phyloP scores from a whole-genome alignment of 305 asterid species.

The Rubia tinctorum region DNA sequence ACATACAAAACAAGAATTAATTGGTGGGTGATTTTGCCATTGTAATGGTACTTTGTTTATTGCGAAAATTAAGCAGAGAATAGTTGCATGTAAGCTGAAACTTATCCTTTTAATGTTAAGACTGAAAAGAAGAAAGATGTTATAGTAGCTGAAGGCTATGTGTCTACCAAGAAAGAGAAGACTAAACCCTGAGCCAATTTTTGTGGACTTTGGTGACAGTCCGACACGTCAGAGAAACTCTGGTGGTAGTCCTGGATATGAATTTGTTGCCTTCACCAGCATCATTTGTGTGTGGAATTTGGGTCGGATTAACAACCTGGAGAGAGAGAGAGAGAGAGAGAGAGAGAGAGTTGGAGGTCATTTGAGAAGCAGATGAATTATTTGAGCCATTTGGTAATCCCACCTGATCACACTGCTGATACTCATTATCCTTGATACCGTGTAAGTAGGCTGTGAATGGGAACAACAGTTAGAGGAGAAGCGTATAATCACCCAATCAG shows the following conservation, averaged over 20 bases:
- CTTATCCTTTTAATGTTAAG: neutral
- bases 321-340: too few species aligned
- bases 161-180: too few species aligned
- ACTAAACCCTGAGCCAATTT: slow-evolving; percentile 55
- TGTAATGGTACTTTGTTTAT: neutral
- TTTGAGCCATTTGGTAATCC: too few species aligned
- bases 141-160: too few species aligned
- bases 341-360: slow-evolving; percentile 6
- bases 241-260: slow-evolving; percentile 55
- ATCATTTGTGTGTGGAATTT: slow-evolving; percentile 20
- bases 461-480: neutral
- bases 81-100: neutral
- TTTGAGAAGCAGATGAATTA: neutral
- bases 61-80: neutral
- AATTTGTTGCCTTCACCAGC: slow-evolving; percentile 25
- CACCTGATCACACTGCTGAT: slow-evolving; percentile 63
- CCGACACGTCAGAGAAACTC: slow-evolving; percentile 92
- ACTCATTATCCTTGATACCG: slow-evolving; percentile 64
- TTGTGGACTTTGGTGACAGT: slow-evolving; percentile 63
- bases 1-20: too few species aligned
- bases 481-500: too few species aligned
- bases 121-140: neutral
- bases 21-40: neutral
- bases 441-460: slow-evolving; percentile 71
- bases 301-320: slow-evolving; percentile 62